Percentiles rank a stretch among this genome's conserved stretches.
Evolutionary conservation across 2,329 filamentous ascomycete species (phyloP).

Genomic region (Alternaria sp.): DNA sequence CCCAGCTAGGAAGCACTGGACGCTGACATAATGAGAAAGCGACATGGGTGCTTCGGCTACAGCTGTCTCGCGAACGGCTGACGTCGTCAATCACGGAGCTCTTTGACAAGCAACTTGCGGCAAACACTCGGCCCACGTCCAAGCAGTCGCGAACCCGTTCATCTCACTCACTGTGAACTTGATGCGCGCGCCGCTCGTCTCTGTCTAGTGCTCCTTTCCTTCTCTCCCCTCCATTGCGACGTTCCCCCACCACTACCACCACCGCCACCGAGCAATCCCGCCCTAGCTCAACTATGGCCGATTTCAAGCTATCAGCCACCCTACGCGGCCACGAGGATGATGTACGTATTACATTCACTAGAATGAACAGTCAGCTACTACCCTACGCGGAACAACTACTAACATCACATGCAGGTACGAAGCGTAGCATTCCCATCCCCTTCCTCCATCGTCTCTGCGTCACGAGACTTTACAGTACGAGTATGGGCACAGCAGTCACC

Average conservation of each 20-base stretch:
- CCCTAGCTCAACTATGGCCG: constrained; percentile 65
- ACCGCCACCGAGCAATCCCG: constrained; percentile 33
- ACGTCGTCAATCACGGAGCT: constrained; percentile 22
- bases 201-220: constrained; percentile 17
- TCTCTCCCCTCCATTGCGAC: constrained; percentile 22
- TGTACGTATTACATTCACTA: constrained; percentile 61
- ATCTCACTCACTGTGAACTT: constrained; percentile 5
- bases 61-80: constrained; percentile 18
- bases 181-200: constrained; percentile 16
- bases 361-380: no score
- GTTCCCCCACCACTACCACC: constrained; percentile 10
- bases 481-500: constrained; percentile 77
- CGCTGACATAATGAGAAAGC: constrained; percentile 14
- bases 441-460: constrained; percentile 80
- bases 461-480: constrained; percentile 88
- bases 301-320: constrained; percentile 93
- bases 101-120: not conserved
- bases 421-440: constrained; percentile 79
- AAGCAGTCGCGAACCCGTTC: not conserved
- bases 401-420: constrained; percentile 71
- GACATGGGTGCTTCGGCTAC: constrained; percentile 11
- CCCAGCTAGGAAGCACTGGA: not conserved
- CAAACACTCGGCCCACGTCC: constrained; percentile 3
- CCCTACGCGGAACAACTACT: not conserved
- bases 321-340: constrained; percentile 91